Evolutionary conservation across 176 grass and related monocot genomes (phyloP).

Genomic region (Oryza rufipogon): DNA sequence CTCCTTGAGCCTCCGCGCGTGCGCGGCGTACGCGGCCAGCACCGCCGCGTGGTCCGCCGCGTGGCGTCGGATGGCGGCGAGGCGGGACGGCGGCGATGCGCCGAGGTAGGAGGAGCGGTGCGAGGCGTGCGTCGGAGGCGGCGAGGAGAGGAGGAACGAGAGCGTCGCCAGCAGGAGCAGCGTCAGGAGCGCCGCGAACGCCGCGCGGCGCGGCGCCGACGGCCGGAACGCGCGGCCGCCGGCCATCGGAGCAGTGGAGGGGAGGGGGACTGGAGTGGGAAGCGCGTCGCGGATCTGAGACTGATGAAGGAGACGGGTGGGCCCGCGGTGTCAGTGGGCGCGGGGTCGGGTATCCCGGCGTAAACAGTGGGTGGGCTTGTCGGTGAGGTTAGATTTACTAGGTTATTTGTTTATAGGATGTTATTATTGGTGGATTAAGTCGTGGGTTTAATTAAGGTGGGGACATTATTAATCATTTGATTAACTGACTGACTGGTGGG

Average conservation of each 20-base stretch:
- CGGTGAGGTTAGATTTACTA: constrained; percentile 36
- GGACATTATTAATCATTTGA: background rate
- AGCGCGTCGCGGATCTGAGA: constrained; percentile 43
- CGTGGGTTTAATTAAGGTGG: background rate
- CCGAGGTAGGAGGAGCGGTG: background rate
- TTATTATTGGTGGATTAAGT: background rate
- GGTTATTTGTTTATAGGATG: no score
- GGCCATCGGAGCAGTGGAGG: constrained; percentile 54
- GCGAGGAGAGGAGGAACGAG: constrained; percentile 53
- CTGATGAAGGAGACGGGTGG: constrained; percentile 1
- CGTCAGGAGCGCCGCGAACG: constrained; percentile 69
- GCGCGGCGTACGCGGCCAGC: constrained; percentile 66
- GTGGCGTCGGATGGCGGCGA: constrained; percentile 68
- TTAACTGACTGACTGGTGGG: background rate
- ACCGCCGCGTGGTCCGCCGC: constrained; percentile 82
- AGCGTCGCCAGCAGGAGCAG: constrained; percentile 55
- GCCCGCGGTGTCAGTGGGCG: background rate
- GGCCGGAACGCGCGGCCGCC: constrained; percentile 75
- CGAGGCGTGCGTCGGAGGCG: background rate
- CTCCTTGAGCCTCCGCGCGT: constrained; percentile 89
- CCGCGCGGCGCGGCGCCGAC: constrained; percentile 57
- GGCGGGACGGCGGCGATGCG: constrained; percentile 44
- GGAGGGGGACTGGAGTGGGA: constrained; percentile 10
- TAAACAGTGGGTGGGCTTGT: constrained; percentile 23
- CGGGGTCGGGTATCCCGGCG: background rate